Evolutionary conservation across 2,329 filamentous ascomycete genomes (phyloP).

Genomic region (Diaporthe amygdali): DNA sequence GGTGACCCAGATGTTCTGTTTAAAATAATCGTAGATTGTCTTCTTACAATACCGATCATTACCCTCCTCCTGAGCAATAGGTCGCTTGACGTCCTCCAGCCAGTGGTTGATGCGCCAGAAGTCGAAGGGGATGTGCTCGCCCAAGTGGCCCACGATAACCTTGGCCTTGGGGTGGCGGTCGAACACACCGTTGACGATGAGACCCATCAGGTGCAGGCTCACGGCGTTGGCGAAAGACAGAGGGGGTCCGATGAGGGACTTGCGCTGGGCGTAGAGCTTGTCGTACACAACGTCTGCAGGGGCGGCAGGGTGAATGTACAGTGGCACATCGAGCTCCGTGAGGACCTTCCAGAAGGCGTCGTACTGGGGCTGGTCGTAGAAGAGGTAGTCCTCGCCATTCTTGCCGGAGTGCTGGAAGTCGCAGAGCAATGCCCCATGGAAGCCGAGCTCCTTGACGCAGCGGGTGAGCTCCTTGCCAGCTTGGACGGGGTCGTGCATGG

Average conservation of each 20-base stretch:
- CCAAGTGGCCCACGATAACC: slow-evolving; percentile 53
- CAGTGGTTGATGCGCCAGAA: slow-evolving; percentile 58
- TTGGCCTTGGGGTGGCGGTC: slow-evolving; percentile 52
- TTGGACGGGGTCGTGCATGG: slow-evolving; percentile 58
- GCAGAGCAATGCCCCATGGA: slow-evolving; percentile 67
- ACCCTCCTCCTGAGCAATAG: slow-evolving; percentile 49
- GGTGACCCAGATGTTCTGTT: slow-evolving; percentile 61
- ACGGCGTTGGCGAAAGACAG: slow-evolving; percentile 65
- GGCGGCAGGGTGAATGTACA: slow-evolving; percentile 68
- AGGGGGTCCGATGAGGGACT: slow-evolving; percentile 65
- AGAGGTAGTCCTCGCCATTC: slow-evolving; percentile 66
- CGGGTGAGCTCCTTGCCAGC: slow-evolving; percentile 56
- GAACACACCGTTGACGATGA: slow-evolving; percentile 56
- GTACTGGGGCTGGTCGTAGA: slow-evolving; percentile 67
- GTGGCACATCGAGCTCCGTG: slow-evolving; percentile 64
- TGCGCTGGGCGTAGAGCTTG: slow-evolving; percentile 55
- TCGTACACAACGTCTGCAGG: slow-evolving; percentile 50
- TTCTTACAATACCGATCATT: slow-evolving; percentile 53
- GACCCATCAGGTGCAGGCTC: slow-evolving; percentile 59
- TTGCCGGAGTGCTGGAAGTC: slow-evolving; percentile 63
- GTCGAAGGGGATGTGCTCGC: slow-evolving; percentile 55
- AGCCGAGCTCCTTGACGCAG: slow-evolving; percentile 62
- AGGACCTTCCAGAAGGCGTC: slow-evolving; percentile 66
- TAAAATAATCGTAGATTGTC: slow-evolving; percentile 58
- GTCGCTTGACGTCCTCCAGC: slow-evolving; percentile 50